phyloP scores from a whole-genome alignment of 371 early-diverging fungal genomes.

The Globomyces sp. region DNA sequence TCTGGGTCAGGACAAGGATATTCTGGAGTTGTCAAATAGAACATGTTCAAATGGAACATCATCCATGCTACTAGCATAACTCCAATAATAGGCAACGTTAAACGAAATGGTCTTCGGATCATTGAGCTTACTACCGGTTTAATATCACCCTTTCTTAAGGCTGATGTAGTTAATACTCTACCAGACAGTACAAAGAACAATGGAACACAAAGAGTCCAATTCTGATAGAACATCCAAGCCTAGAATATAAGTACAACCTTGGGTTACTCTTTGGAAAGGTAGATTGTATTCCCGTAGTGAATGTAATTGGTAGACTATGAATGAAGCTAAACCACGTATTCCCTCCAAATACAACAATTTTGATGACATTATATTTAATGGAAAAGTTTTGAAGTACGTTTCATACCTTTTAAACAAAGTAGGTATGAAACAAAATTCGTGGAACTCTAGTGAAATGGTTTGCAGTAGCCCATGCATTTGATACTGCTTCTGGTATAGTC shows the following conservation, averaged over 20 bases:
- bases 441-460: no score
- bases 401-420: no score
- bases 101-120: conserved; percentile 14
- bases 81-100: conserved; percentile 16
- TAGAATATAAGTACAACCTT: not conserved
- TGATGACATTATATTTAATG: no score
- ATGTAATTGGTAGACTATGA: not conserved
- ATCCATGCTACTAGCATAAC: not conserved
- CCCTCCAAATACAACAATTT: conserved; percentile 8
- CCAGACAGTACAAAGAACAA: conserved; percentile 18
- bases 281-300: not conserved
- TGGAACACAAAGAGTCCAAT: conserved; percentile 3
- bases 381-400: no score
- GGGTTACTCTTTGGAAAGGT: not conserved
- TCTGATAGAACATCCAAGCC: not conserved
- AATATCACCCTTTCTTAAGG: not conserved
- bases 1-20: no score
- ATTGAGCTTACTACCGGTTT: conserved; percentile 3
- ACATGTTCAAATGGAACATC: not conserved
- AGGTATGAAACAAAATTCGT: no score
- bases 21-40: no score
- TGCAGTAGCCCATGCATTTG: no score
- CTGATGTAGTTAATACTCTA: conserved; percentile 12
- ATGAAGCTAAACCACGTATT: conserved; percentile 4
- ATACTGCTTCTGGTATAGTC: no score